These are phyloP conservation scores for Salvia rosmarinus DNA, from an alignment of 257 asterid species.

Conservation along the genomic window DNA sequence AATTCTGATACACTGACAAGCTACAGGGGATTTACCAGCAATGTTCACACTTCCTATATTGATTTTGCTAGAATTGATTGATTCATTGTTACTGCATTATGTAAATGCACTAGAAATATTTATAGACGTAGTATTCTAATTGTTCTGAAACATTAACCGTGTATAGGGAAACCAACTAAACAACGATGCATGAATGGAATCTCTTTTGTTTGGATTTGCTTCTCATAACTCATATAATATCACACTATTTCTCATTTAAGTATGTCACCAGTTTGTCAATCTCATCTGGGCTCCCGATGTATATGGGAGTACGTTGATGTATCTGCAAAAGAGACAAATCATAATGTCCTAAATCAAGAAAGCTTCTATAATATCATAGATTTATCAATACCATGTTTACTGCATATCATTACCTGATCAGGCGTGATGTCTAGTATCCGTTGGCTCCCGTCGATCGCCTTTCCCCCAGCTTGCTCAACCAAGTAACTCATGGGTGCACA, in stretches of 20 bases:
- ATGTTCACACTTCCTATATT: slow-evolving; percentile 9
- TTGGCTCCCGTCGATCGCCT: slow-evolving; percentile 63
- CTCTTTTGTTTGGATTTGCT: slow-evolving; percentile 3
- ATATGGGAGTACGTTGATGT: slow-evolving; percentile 82
- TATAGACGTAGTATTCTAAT: slow-evolving; percentile 19
- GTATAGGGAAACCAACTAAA: slow-evolving; percentile 17
- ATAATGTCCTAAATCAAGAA: background rate
- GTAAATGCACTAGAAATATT: slow-evolving; percentile 36
- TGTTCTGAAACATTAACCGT: slow-evolving; percentile 18
- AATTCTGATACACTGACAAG: slow-evolving; percentile 40
- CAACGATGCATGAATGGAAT: slow-evolving; percentile 31
- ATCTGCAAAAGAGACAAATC: slow-evolving; percentile 47
- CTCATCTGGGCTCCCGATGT: slow-evolving; percentile 81
- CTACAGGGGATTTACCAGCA: slow-evolving; percentile 24
- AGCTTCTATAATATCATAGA: background rate
- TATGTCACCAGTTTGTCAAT: slow-evolving; percentile 55
- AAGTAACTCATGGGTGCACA: slow-evolving; percentile 90
- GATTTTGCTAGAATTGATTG: slow-evolving; percentile 34
- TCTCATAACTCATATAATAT: slow-evolving; percentile 5
- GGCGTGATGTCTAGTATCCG: slow-evolving; percentile 78
- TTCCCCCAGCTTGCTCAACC: slow-evolving; percentile 85
- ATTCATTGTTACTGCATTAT: slow-evolving; percentile 32
- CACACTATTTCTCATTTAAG: slow-evolving; percentile 36
- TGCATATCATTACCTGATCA: slow-evolving; percentile 43
- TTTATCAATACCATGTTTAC: too few species aligned